Percentiles rank a stretch among this genome's conserved stretches.
Conservation (phyloP, 1,284 basidiomycete species). For the Apiotrichum porosum region DNA sequence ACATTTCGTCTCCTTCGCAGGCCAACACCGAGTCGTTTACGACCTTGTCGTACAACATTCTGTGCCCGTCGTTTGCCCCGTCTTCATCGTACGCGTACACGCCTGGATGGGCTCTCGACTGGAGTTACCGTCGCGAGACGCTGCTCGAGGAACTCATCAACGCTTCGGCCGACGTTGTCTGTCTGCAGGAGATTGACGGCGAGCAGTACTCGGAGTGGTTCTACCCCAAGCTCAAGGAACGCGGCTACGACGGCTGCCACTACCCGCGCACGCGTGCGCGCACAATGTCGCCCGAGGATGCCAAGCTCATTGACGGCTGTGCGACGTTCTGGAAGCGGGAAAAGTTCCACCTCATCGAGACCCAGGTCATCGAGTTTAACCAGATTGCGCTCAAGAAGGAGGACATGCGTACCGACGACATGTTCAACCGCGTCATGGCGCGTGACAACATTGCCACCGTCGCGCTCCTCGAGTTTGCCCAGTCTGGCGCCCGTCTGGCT, state of each 20-base stretch:
- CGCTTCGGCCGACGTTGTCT: slow-evolving; percentile 84
- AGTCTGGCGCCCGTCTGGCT: slow-evolving; percentile 80
- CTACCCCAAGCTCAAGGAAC: slow-evolving; percentile 65
- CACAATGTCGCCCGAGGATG: slow-evolving; percentile 86
- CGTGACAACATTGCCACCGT: slow-evolving; percentile 93
- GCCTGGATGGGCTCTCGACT: slow-evolving; percentile 89
- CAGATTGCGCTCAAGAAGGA: slow-evolving; percentile 86
- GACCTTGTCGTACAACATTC: slow-evolving; percentile 87
- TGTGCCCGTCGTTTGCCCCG: slow-evolving; percentile 89
- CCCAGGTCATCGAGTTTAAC: slow-evolving; percentile 91
- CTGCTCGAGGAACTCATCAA: slow-evolving; percentile 82
- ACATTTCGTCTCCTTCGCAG: slow-evolving; percentile 58
- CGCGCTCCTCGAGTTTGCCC: slow-evolving; percentile 78
- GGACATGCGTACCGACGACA: slow-evolving; percentile 97
- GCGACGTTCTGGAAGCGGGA: slow-evolving; percentile 91
- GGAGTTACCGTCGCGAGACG: slow-evolving; percentile 90
- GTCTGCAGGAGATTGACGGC: slow-evolving; percentile 85
- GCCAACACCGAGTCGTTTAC: slow-evolving; percentile 62
- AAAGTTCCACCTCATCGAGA: slow-evolving; percentile 91
- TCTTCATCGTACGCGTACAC: slow-evolving; percentile 92
- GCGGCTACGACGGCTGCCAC: slow-evolving; percentile 86
- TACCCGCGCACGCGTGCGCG: slow-evolving; percentile 92
- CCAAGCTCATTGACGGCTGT: slow-evolving; percentile 88
- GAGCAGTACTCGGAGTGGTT: slow-evolving; percentile 94
- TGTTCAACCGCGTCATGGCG: slow-evolving; percentile 97